phyloP scores from a whole-genome alignment of 306 rosid species.

The Abrus precatorius region DNA sequence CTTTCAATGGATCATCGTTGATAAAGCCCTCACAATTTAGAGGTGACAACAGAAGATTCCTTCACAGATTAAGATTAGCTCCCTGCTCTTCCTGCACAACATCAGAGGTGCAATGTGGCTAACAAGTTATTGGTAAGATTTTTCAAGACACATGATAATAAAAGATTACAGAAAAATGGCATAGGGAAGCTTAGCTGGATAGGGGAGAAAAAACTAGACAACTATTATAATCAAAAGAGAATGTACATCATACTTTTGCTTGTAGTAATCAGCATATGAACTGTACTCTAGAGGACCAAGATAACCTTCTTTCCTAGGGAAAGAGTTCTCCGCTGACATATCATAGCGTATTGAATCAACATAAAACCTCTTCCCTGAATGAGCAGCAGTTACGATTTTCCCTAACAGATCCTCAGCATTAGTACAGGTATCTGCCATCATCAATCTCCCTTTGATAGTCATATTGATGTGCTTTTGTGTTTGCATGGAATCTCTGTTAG shows the following conservation, averaged over 20 bases:
- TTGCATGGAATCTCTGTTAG: conserved; percentile 63
- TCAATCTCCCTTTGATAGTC: conserved; percentile 66
- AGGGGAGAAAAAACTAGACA: conserved; percentile 31
- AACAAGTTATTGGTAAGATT: conserved; percentile 49
- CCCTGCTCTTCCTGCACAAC: conserved; percentile 73
- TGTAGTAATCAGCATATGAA: conserved; percentile 97
- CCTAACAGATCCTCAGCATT: conserved; percentile 82
- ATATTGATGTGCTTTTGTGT: conserved; percentile 54
- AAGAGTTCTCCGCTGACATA: conserved; percentile 94
- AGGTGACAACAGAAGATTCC: conserved; percentile 61
- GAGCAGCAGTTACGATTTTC: conserved; percentile 96
- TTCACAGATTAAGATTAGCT: conserved; percentile 72
- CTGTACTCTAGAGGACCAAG: conserved; percentile 99
- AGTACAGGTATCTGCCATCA: conserved; percentile 89
- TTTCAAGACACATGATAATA: neutral
- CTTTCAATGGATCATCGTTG: conserved; percentile 49
- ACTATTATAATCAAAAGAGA: conserved; percentile 45
- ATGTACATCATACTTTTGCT: conserved; percentile 80
- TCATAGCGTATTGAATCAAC: conserved; percentile 92
- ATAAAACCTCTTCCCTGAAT: conserved; percentile 97
- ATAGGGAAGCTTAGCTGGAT: conserved; percentile 34
- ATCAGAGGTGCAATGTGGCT: conserved; percentile 61
- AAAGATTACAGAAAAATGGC: conserved; percentile 30
- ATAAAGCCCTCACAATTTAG: conserved; percentile 50
- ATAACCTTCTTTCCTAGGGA: conserved; percentile 98